These are phyloP conservation scores for Fusarium gaditjirri DNA, from an alignment of 2,329 filamentous ascomycete genomes.

Conservation along the genomic window DNA sequence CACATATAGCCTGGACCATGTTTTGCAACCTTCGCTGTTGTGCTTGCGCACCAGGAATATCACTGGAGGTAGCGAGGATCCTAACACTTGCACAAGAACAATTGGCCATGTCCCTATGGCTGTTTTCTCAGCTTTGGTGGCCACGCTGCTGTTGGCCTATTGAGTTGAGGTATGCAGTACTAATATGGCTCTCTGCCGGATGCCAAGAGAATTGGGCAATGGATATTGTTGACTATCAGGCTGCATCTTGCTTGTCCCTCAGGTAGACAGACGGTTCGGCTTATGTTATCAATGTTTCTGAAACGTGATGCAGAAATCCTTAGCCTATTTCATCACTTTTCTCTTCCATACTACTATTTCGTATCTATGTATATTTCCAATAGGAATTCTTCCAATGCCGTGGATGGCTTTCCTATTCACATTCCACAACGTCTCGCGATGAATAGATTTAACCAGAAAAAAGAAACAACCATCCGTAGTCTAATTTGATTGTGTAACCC, in stretches of 20 bases:
- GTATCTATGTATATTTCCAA: slow-evolving; percentile 38
- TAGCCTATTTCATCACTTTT: slow-evolving; percentile 22
- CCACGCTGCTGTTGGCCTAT: not conserved
- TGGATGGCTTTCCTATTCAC: slow-evolving; percentile 32
- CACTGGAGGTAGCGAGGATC: slow-evolving; percentile 12
- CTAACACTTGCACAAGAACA: slow-evolving; percentile 7
- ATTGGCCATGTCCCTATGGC: not conserved
- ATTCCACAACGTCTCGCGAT: slow-evolving; percentile 33
- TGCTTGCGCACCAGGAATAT: slow-evolving; percentile 22
- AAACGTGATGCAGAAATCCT: not conserved
- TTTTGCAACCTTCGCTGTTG: slow-evolving; percentile 13
- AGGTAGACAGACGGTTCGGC: not conserved
- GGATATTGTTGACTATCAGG: not conserved
- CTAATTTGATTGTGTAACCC: slow-evolving; percentile 46
- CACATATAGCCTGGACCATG: not conserved
- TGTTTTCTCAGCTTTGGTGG: not conserved
- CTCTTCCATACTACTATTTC: slow-evolving; percentile 32
- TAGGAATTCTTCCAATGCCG: slow-evolving; percentile 15
- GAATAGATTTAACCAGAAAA: slow-evolving; percentile 45
- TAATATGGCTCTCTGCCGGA: not conserved
- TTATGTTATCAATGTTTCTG: not conserved
- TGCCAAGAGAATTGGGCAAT: not conserved
- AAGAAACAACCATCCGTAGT: slow-evolving; percentile 45
- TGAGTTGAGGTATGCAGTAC: not conserved
- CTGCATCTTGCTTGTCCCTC: not conserved